Percentiles rank a stretch among this genome's conserved stretches.
These are phyloP conservation scores for Apiospora koreana DNA, from an alignment of 2,329 filamentous ascomycete species.

Conservation along the genomic window DNA sequence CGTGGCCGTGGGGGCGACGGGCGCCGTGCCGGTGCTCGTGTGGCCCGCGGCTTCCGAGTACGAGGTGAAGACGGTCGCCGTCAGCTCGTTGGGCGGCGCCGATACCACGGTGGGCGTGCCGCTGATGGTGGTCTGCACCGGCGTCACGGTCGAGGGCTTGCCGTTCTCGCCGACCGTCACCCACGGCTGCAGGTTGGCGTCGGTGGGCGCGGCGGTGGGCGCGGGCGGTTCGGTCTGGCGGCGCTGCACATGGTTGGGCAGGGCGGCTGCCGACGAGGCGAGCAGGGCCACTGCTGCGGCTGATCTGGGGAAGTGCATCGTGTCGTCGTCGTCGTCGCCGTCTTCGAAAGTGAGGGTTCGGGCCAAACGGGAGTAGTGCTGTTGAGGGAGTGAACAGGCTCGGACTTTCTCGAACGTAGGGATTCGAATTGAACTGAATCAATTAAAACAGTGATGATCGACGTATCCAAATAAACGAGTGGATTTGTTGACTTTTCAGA, in stretches of 20 bases:
- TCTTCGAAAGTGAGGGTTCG: neutral
- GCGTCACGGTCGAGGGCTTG: slow-evolving; percentile 50
- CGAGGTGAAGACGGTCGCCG: slow-evolving; percentile 37
- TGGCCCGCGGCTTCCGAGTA: slow-evolving; percentile 30
- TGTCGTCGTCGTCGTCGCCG: neutral
- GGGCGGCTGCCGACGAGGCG: slow-evolving; percentile 25
- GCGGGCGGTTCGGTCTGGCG: slow-evolving; percentile 14
- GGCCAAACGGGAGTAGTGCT: neutral
- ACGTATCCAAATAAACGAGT: neutral
- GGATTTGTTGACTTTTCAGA: neutral
- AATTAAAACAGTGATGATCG: neutral
- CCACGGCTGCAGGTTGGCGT: slow-evolving; percentile 48
- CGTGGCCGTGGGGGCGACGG: slow-evolving; percentile 44
- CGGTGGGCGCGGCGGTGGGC: slow-evolving; percentile 21
- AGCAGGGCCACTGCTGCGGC: slow-evolving; percentile 24
- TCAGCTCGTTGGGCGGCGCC: slow-evolving; percentile 43
- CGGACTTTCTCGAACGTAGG: neutral
- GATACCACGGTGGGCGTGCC: slow-evolving; percentile 45
- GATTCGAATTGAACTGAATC: neutral
- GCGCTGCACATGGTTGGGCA: slow-evolving; percentile 22
- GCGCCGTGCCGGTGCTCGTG: slow-evolving; percentile 43
- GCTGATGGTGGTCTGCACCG: slow-evolving; percentile 45
- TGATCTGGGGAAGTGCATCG: slow-evolving; percentile 13
- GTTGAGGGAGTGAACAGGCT: neutral
- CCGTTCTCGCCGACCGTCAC: slow-evolving; percentile 51